These are phyloP conservation scores for Brassica juncea DNA, from an alignment of 345 rosid genomes.

Conservation along the genomic window DNA sequence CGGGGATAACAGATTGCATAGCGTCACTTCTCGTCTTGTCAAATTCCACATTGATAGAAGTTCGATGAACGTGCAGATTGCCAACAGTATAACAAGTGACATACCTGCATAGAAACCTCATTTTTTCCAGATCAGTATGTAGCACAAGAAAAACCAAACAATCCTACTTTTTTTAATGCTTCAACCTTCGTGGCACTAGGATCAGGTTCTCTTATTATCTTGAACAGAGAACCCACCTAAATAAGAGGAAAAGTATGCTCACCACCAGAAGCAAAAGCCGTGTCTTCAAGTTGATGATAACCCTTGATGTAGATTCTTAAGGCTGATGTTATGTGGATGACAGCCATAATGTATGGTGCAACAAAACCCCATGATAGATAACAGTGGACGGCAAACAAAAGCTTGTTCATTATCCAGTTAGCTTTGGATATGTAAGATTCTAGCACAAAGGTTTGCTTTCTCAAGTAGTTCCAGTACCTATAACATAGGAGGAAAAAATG, in stretches of 20 bases:
- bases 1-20: constrained; percentile 93
- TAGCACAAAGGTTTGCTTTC: constrained; percentile 98
- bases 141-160: constrained; percentile 5
- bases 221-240: background rate
- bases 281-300: constrained; percentile 57
- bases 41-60: constrained; percentile 98
- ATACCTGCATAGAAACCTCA: constrained; percentile 61
- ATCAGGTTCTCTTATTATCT: no score
- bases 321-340: constrained; percentile 77
- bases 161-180: background rate
- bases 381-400: constrained; percentile 78
- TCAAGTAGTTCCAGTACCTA: constrained; percentile 99
- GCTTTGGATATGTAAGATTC: constrained; percentile 85
- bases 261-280: constrained; percentile 63
- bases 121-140: constrained; percentile 34
- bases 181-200: no score
- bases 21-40: constrained; percentile 89
- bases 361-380: constrained; percentile 98
- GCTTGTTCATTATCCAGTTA: constrained; percentile 92
- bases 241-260: constrained; percentile 46
- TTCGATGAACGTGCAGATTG: constrained; percentile 66
- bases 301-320: constrained; percentile 69
- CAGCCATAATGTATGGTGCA: constrained; percentile 79
- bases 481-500: background rate
- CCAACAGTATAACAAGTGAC: constrained; percentile 65